Conservation (phyloP, 2,329 filamentous ascomycete species). For the Pestalotiopsis sp. region DNA sequence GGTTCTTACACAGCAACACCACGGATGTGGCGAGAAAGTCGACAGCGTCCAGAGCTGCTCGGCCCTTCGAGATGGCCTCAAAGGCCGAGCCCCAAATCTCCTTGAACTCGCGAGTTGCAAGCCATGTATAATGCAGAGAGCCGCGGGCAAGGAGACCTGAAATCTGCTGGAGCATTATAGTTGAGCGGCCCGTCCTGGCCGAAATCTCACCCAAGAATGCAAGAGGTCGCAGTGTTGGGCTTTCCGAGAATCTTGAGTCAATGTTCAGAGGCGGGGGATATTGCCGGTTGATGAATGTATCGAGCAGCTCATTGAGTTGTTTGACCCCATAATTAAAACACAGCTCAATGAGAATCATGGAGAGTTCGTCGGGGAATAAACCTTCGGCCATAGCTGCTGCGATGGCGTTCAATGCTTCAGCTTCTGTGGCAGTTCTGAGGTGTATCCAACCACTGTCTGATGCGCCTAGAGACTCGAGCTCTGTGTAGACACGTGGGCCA, state of each 20-base stretch:
- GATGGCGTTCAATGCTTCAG: conserved; percentile 48
- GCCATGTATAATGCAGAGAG: conserved; percentile 44
- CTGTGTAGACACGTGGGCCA: conserved; percentile 49
- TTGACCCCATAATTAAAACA: conserved; percentile 38
- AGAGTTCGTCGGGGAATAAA: conserved; percentile 43
- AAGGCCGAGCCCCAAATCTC: conserved; percentile 42
- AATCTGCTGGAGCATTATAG: conserved; percentile 40
- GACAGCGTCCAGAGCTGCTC: conserved; percentile 34
- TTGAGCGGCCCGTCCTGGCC: conserved; percentile 28
- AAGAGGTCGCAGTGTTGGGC: conserved; percentile 32
- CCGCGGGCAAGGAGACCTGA: conserved; percentile 35
- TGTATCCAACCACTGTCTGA: conserved; percentile 46
- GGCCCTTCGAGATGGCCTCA: conserved; percentile 34
- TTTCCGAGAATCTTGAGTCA: conserved; percentile 31
- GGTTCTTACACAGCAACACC: conserved; percentile 31
- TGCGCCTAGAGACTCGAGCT: conserved; percentile 47
- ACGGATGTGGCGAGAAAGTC: conserved; percentile 39
- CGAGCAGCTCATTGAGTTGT: conserved; percentile 45
- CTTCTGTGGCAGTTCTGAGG: conserved; percentile 46
- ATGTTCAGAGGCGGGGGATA: conserved; percentile 38
- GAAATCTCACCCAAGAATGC: conserved; percentile 37
- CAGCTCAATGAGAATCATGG: conserved; percentile 42
- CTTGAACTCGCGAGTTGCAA: conserved; percentile 44
- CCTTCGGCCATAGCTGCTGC: conserved; percentile 43
- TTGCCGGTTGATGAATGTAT: conserved; percentile 33